phyloP scores from a whole-genome alignment of 257 asterid genomes.

The Nicotiana attenuata region DNA sequence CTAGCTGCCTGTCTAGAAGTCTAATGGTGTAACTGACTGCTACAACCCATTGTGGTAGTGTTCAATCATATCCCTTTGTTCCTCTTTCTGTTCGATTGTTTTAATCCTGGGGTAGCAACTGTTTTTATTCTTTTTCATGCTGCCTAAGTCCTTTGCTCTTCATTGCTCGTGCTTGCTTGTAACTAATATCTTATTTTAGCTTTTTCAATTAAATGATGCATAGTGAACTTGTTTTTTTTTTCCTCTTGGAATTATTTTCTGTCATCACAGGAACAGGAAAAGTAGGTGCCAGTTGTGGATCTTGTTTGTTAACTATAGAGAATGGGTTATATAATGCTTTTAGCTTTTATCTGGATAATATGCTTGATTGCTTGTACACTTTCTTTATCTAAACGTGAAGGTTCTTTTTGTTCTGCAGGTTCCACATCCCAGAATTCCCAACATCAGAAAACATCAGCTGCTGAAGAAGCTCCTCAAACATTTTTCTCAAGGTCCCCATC shows the following conservation, averaged over 20 bases:
- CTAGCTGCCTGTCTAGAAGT: not conserved
- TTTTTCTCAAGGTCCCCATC: conserved; percentile 57
- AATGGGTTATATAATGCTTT: not conserved
- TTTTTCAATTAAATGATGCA: no score
- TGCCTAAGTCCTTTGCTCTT: no score
- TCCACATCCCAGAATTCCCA: conserved; percentile 40
- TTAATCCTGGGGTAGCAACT: no score
- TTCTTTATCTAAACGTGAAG: not conserved
- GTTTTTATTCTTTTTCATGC: no score
- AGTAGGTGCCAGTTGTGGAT: no score
- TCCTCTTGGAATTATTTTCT: no score
- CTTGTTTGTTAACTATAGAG: not conserved
- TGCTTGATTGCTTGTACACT: not conserved
- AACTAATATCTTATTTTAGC: no score
- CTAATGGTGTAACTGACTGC: not conserved
- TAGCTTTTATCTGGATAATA: conserved; percentile 1
- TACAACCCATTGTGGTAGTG: not conserved
- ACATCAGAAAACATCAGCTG: conserved; percentile 32
- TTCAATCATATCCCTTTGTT: not conserved
- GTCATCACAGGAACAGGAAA: no score
- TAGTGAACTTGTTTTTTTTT: no score
- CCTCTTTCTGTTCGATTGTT: not conserved
- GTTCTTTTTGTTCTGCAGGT: conserved; percentile 33
- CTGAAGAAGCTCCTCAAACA: conserved; percentile 35
- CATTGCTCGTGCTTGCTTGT: no score